phyloP scores from a whole-genome alignment of 148 eudicot species.

The Fagopyrum esculentum region DNA sequence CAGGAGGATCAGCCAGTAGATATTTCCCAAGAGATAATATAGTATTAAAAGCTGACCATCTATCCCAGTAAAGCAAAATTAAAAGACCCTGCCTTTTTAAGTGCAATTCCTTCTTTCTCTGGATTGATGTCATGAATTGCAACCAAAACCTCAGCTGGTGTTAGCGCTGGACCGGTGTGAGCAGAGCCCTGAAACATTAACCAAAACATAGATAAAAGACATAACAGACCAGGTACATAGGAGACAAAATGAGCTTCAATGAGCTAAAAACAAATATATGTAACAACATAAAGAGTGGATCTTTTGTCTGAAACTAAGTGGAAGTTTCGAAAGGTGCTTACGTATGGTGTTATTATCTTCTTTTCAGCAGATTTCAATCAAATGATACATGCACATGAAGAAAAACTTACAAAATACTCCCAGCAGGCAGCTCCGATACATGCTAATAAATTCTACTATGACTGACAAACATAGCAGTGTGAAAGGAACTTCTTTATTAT shows the following conservation, averaged over 20 bases:
- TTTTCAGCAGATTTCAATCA: not conserved
- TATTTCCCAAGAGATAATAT: not conserved
- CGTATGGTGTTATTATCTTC: not conserved
- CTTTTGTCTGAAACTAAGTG: too few species aligned
- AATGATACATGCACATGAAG: not conserved
- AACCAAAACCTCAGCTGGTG: conserved; percentile 96
- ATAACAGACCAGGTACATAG: not conserved
- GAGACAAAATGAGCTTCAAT: not conserved
- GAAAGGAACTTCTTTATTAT: not conserved
- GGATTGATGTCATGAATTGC: conserved; percentile 95
- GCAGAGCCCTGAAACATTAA: conserved; percentile 72
- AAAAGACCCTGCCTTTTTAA: conserved; percentile 59
- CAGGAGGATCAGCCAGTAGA: not conserved
- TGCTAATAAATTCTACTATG: not conserved
- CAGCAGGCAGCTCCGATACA: not conserved
- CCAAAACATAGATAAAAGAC: not conserved
- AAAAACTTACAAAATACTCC: not conserved
- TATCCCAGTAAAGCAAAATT: conserved; percentile 3
- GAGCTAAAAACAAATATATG: not conserved
- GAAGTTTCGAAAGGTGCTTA: not conserved
- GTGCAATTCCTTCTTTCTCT: conserved; percentile 77
- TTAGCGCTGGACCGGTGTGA: conserved; percentile 90
- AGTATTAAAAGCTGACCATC: not conserved
- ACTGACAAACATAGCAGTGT: not conserved
- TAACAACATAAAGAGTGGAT: too few species aligned